Conservation (phyloP, 352 stramenopile genomes). For the Pythium periplocum region DNA sequence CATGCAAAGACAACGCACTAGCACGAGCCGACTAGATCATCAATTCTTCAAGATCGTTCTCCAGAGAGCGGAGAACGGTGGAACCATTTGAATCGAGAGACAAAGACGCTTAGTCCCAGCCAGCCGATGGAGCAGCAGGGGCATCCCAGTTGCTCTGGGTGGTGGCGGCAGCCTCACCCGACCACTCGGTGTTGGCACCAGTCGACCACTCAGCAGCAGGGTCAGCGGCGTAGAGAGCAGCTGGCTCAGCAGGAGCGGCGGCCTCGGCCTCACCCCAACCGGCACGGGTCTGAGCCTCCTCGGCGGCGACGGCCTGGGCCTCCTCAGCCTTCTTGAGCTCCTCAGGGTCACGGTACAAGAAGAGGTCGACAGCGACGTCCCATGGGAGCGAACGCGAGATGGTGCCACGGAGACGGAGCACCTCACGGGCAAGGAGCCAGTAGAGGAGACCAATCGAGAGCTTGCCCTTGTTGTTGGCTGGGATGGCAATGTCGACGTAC, state of each 20-base stretch:
- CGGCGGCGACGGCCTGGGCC: slow-evolving; percentile 85
- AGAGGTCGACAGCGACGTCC: slow-evolving; percentile 99
- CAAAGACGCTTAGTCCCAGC: slow-evolving; percentile 77
- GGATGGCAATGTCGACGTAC: slow-evolving; percentile 99
- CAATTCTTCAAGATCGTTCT: slow-evolving; percentile 18
- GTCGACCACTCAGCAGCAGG: slow-evolving; percentile 61
- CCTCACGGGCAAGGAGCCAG: slow-evolving; percentile 99
- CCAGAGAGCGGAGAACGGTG: slow-evolving; percentile 22
- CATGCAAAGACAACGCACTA: slow-evolving; percentile 54
- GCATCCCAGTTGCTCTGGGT: slow-evolving; percentile 39
- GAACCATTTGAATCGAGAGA: slow-evolving; percentile 4
- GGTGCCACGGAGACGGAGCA: slow-evolving; percentile 96
- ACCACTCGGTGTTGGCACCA: slow-evolving; percentile 62
- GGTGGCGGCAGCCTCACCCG: slow-evolving; percentile 52
- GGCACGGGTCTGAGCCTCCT: slow-evolving; percentile 60
- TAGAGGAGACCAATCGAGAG: slow-evolving; percentile 99
- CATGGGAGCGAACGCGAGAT: slow-evolving; percentile 94
- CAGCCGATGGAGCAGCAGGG: slow-evolving; percentile 37
- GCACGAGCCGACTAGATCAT: slow-evolving; percentile 2
- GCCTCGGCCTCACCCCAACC: slow-evolving; percentile 64
- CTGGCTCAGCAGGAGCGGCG: slow-evolving; percentile 41
- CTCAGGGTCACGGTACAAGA: slow-evolving; percentile 99
- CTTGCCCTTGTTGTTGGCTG: slow-evolving; percentile 99
- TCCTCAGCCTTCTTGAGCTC: slow-evolving; percentile 99
- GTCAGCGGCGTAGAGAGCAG: slow-evolving; percentile 37